Evolutionary conservation across 2,329 filamentous ascomycete species (phyloP).

Genomic region (Colletotrichum cordylinicola): DNA sequence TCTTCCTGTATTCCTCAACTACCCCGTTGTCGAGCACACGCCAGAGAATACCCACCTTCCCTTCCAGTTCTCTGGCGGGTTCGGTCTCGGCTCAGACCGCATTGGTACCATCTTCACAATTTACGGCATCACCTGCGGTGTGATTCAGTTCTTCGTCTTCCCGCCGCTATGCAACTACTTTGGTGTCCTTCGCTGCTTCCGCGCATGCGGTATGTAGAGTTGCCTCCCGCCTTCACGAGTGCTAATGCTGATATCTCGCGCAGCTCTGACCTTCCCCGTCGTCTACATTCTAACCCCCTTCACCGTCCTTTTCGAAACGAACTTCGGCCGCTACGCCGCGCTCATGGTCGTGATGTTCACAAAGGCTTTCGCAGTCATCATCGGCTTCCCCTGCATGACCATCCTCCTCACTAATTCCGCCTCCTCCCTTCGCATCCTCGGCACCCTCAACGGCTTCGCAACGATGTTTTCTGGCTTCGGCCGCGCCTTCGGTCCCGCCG

Average conservation of each 20-base stretch:
- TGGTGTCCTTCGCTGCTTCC: conserved; percentile 78
- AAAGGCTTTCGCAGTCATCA: conserved; percentile 79
- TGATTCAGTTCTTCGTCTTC: conserved; percentile 88
- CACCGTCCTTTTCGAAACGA: conserved; percentile 65
- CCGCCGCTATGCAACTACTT: conserved; percentile 75
- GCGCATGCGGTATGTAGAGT: conserved; percentile 56
- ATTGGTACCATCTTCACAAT: conserved; percentile 88
- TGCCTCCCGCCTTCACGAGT: background rate
- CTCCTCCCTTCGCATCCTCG: conserved; percentile 82
- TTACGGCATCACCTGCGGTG: conserved; percentile 79
- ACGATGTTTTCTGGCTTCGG: conserved; percentile 84
- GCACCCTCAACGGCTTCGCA: conserved; percentile 90
- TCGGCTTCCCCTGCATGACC: conserved; percentile 87
- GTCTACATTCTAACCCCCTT: conserved; percentile 86
- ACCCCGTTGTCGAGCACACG: conserved; percentile 64
- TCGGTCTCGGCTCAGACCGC: conserved; percentile 72
- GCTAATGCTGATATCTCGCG: background rate
- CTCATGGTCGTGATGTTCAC: conserved; percentile 73
- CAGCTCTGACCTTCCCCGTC: conserved; percentile 71
- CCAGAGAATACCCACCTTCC: conserved; percentile 68
- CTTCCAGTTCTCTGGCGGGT: conserved; percentile 83
- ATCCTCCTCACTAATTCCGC: conserved; percentile 91
- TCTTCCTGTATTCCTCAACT: conserved; percentile 87
- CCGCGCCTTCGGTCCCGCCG: conserved; percentile 77
- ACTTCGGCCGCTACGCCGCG: conserved; percentile 58